Conservation (phyloP, 2,329 filamentous ascomycete genomes). For the Stagonosporopsis vannaccii region DNA sequence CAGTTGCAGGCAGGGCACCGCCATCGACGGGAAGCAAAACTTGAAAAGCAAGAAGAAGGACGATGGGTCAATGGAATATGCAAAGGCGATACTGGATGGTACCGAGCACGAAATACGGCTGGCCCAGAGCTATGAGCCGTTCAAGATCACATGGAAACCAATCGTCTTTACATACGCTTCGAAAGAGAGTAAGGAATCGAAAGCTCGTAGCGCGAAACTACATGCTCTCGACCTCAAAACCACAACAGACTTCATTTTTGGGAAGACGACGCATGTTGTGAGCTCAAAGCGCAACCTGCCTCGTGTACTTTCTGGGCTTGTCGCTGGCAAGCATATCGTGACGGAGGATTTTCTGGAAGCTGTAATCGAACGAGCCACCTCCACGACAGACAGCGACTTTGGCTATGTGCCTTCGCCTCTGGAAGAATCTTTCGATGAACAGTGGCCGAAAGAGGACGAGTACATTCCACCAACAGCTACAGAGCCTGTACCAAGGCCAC, state of each 20-base stretch:
- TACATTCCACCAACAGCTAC: slow-evolving; percentile 77
- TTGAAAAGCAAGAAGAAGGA: slow-evolving; percentile 67
- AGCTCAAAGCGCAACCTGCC: slow-evolving; percentile 89
- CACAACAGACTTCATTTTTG: slow-evolving; percentile 72
- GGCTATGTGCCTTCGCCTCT: slow-evolving; percentile 65
- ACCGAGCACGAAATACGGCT: slow-evolving; percentile 71
- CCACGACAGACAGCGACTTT: slow-evolving; percentile 45
- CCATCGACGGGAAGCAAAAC: slow-evolving; percentile 72
- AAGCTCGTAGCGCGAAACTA: slow-evolving; percentile 65
- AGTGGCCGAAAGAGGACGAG: slow-evolving; percentile 78
- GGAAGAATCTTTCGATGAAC: slow-evolving; percentile 78
- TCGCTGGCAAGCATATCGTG: slow-evolving; percentile 82
- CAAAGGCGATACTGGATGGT: slow-evolving; percentile 34
- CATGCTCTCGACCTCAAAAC: slow-evolving; percentile 92
- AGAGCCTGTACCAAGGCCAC: slow-evolving; percentile 74
- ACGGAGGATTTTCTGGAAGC: slow-evolving; percentile 75
- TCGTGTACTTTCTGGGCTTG: slow-evolving; percentile 83
- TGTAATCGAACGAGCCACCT: slow-evolving; percentile 66
- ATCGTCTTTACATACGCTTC: slow-evolving; percentile 84
- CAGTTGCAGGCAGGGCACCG: slow-evolving; percentile 82
- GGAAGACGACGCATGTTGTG: slow-evolving; percentile 84
- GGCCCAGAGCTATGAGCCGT: slow-evolving; percentile 71
- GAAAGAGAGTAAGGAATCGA: slow-evolving; percentile 65
- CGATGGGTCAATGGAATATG: slow-evolving; percentile 36
- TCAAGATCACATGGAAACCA: slow-evolving; percentile 79